Evolutionary conservation across 805 yeast genomes (phyloP).

Genomic region (Cyberlindnera samutprakarnensis): DNA sequence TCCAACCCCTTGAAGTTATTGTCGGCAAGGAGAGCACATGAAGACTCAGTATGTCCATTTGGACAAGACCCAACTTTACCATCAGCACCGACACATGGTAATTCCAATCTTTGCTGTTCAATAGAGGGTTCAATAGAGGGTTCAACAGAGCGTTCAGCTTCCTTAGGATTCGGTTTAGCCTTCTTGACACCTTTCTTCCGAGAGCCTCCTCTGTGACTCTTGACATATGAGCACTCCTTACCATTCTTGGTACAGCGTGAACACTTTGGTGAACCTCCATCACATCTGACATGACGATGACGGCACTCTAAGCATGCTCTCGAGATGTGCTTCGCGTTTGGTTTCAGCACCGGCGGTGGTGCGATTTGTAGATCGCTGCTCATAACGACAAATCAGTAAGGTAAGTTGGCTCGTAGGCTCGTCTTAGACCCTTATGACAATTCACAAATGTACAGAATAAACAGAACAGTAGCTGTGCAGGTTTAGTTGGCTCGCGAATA

Average conservation of each 20-base stretch:
- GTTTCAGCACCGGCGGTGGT: slow-evolving; percentile 3
- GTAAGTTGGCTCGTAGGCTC: too few species aligned
- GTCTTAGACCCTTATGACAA: too few species aligned
- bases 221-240: slow-evolving; percentile 39
- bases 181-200: slow-evolving; percentile 40
- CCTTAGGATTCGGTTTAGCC: slow-evolving; percentile 2
- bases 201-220: slow-evolving; percentile 47
- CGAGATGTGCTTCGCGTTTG: slow-evolving; percentile 32
- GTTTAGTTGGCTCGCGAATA: too few species aligned
- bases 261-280: slow-evolving; percentile 40
- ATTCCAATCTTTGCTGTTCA: slow-evolving; percentile 3
- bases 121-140: slow-evolving; percentile 1
- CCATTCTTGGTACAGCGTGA: slow-evolving; percentile 29
- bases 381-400: too few species aligned
- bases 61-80: slow-evolving; percentile 15
- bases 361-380: not conserved
- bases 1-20: slow-evolving; percentile 4
- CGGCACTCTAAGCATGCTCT: slow-evolving; percentile 47
- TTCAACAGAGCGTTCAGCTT: not conserved
- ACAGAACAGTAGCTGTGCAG: too few species aligned
- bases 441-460: too few species aligned
- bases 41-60: slow-evolving; percentile 15
- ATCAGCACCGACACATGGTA: slow-evolving; percentile 14
- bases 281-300: slow-evolving; percentile 42
- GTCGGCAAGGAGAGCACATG: slow-evolving; percentile 16